Evolutionary conservation across 331 rosid genomes (phyloP), one percentile per base, ranked within the genome.

Genomic region (Arachis monticola): DNA sequence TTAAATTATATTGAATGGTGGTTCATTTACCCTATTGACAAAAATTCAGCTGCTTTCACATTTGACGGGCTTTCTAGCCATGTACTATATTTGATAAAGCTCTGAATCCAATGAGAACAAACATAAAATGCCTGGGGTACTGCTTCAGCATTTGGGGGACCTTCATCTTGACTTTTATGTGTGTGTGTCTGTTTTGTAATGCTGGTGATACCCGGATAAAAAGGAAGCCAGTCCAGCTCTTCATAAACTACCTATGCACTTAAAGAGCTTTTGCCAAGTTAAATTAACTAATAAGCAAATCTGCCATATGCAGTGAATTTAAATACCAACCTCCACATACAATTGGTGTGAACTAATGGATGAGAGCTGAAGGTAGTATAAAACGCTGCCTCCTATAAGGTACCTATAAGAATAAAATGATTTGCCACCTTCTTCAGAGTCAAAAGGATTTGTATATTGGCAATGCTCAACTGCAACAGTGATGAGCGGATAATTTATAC

Each of bases 161-260:
- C 91, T 70, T 90, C 97, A 75, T 83, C 69, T 84, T 89, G 79
- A 78, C 77, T 89, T 82, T 41, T 83, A 80, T 89, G 99, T 69
- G 79, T 84, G 8, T 87, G 90, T 8, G 75, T 72, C 84, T 83
- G 91, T 76, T 84, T 90, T 70, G 88, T 74, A 58, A 74, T 60
- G 76, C 88, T 81, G 64, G 69, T 65, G 69, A 82, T 82, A 67
- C 92, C 90, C 11, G 97, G 97, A 84, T 89, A 95, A 88, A 92
- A 92, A 60, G 93, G 90, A 76, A 95, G 93, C 99, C 99, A 95
- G 46, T 95, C 98, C 83, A 95, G 86, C 88, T 95, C 99, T 87
- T 95, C 99, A 76, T 98, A 92, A 77, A 95, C 99, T 69, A 95
- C 97, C 98, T 92, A 80, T 14, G 82, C 80, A 76, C 80, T 66